These are phyloP conservation scores for Jacaranda mimosifolia DNA, from an alignment of 257 asterid genomes.

Conservation along the genomic window DNA sequence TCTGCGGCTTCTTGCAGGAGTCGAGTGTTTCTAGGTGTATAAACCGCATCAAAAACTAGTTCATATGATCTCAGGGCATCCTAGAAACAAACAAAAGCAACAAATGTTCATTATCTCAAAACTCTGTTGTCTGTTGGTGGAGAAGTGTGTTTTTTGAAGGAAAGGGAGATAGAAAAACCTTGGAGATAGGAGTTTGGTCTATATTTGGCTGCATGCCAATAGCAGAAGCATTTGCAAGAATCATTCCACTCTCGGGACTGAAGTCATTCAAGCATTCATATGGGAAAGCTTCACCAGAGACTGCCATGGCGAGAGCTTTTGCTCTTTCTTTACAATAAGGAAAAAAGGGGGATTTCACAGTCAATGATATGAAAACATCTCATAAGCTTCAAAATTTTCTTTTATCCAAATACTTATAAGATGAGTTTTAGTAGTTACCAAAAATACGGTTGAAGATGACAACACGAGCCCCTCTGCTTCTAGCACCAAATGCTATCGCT, in stretches of 20 bases:
- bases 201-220: conserved; percentile 72
- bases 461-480: conserved; percentile 76
- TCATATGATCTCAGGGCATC: conserved; percentile 61
- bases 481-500: conserved; percentile 80
- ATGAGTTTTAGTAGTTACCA: conserved; percentile 45
- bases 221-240: conserved; percentile 78
- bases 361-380: neutral
- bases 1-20: conserved; percentile 73
- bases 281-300: conserved; percentile 73
- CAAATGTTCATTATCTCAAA: neutral
- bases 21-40: conserved; percentile 73
- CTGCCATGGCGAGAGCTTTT: conserved; percentile 71
- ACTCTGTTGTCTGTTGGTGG: no score
- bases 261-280: conserved; percentile 53
- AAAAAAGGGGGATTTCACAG: neutral
- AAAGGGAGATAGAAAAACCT: conserved; percentile 45
- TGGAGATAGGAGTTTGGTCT: conserved; percentile 64
- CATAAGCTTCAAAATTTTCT: no score
- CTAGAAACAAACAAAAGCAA: conserved; percentile 37
- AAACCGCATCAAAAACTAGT: conserved; percentile 75
- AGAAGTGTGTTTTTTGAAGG: neutral
- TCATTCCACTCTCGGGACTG: conserved; percentile 68
- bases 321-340: conserved; percentile 56
- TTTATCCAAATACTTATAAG: no score
- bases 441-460: conserved; percentile 73